phyloP scores from a whole-genome alignment of 805 yeast species.

The Cyberlindnera saturnus region DNA sequence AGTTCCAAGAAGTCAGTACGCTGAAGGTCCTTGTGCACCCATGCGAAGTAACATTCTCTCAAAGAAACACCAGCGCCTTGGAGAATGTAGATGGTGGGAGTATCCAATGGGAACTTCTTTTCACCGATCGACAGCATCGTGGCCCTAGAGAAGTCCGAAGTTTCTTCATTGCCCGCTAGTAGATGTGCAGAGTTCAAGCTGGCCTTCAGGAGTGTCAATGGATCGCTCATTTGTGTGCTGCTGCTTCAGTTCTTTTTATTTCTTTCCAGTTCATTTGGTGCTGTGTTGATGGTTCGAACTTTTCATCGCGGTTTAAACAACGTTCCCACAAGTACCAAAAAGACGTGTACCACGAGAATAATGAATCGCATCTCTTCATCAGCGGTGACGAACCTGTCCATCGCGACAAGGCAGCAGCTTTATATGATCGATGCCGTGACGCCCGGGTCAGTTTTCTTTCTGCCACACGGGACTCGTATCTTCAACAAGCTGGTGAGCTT shows the following conservation, averaged over 20 bases:
- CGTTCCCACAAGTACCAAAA: no score
- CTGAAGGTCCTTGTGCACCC: constrained; percentile 66
- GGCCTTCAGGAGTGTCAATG: constrained; percentile 11
- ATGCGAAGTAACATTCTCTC: constrained; percentile 65
- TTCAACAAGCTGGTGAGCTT: constrained; percentile 74
- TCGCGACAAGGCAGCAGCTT: constrained; percentile 52
- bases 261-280: not conserved
- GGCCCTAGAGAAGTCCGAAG: constrained; percentile 34
- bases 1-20: constrained; percentile 77
- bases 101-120: constrained; percentile 31
- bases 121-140: constrained; percentile 23
- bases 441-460: constrained; percentile 88
- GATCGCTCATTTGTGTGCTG: constrained; percentile 8
- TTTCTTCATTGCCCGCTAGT: constrained; percentile 16
- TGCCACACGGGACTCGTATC: constrained; percentile 88
- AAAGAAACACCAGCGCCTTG: constrained; percentile 45
- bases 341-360: no score
- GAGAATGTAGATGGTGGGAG: constrained; percentile 48
- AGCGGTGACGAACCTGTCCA: constrained; percentile 18
- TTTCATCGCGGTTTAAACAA: not conserved
- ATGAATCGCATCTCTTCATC: constrained; percentile 7
- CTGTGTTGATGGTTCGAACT: not conserved
- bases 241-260: not conserved
- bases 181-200: constrained; percentile 18
- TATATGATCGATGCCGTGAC: constrained; percentile 75